These are phyloP conservation scores for Alternaria ethzedia DNA, from an alignment of 2,329 filamentous ascomycete genomes.

Conservation along the genomic window DNA sequence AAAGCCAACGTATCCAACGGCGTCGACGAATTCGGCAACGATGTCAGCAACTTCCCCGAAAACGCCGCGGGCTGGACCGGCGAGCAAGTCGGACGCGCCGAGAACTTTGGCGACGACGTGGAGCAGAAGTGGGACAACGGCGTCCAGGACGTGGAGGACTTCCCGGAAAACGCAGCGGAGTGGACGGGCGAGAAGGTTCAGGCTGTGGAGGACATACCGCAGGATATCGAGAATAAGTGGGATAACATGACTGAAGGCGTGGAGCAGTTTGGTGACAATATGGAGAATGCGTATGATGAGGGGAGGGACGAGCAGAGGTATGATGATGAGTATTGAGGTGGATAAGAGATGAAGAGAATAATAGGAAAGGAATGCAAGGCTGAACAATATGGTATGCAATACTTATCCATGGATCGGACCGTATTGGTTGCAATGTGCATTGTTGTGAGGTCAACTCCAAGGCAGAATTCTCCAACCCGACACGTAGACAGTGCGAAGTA, in stretches of 20 bases:
- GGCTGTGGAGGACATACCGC: slow-evolving; percentile 30
- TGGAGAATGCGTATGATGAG: slow-evolving; percentile 32
- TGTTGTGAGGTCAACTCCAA: neutral
- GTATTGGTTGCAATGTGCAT: neutral
- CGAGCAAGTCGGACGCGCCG: slow-evolving; percentile 29
- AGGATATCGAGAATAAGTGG: slow-evolving; percentile 34
- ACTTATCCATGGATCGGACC: too few species aligned
- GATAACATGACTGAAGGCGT: slow-evolving; percentile 25
- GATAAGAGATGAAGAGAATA: neutral
- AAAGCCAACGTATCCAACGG: slow-evolving; percentile 20
- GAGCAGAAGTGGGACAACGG: slow-evolving; percentile 27
- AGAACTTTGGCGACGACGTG: slow-evolving; percentile 29
- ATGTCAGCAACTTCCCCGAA: slow-evolving; percentile 28
- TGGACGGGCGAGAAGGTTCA: slow-evolving; percentile 36
- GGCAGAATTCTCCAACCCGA: neutral
- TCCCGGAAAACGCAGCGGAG: slow-evolving; percentile 29
- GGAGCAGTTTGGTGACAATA: slow-evolving; percentile 27
- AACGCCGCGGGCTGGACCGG: slow-evolving; percentile 33
- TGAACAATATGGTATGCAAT: neutral
- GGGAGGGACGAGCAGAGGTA: slow-evolving; percentile 32
- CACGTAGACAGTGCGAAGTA: neutral
- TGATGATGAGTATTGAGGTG: slow-evolving; percentile 23
- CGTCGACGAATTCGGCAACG: slow-evolving; percentile 24
- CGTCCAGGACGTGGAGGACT: slow-evolving; percentile 31
- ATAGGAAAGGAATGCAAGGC: neutral